Percentiles rank a stretch among this genome's conserved stretches.
phyloP scores from a whole-genome alignment of 192 early-diverging fungal species.

The Coemansia sp. region DNA sequence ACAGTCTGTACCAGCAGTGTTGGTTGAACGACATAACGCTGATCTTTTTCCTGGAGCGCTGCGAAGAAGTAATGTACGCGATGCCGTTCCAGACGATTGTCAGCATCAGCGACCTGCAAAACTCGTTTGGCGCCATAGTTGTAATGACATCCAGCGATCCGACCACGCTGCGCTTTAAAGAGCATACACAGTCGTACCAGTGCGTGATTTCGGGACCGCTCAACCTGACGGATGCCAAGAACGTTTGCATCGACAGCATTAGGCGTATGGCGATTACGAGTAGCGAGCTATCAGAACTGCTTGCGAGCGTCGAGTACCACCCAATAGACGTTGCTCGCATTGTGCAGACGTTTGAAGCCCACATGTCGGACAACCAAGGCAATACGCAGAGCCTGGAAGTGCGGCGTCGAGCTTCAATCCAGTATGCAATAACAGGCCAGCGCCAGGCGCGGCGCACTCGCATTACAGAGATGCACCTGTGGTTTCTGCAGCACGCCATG shows the following conservation, averaged over 20 bases:
- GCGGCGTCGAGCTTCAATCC: neutral
- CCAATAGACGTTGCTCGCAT: conserved; percentile 14
- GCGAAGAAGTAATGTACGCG: conserved; percentile 10
- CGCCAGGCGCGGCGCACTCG: conserved; percentile 8
- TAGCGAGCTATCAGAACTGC: conserved; percentile 4
- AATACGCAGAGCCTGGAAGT: neutral
- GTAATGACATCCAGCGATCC: conserved; percentile 8
- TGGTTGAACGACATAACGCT: conserved; percentile 1
- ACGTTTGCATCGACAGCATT: conserved; percentile 10
- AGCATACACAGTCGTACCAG: neutral
- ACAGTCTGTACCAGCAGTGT: conserved; percentile 5
- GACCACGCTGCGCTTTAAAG: neutral
- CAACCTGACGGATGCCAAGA: conserved; percentile 12
- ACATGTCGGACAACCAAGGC: neutral
- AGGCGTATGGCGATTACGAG: conserved; percentile 9
- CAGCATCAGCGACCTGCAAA: conserved; percentile 3
- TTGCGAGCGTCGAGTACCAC: conserved; percentile 15
- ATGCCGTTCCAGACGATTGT: conserved; percentile 4
- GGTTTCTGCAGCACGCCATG: conserved; percentile 7
- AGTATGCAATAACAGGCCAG: conserved; percentile 10
- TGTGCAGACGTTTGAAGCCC: neutral
- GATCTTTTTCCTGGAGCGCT: conserved; percentile 22
- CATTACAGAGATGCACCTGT: conserved; percentile 23
- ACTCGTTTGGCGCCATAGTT: conserved; percentile 1
- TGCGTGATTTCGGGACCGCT: conserved; percentile 14